Conservation (phyloP, 352 stramenopile genomes). For the Pilasporangium apinafurcum region DNA sequence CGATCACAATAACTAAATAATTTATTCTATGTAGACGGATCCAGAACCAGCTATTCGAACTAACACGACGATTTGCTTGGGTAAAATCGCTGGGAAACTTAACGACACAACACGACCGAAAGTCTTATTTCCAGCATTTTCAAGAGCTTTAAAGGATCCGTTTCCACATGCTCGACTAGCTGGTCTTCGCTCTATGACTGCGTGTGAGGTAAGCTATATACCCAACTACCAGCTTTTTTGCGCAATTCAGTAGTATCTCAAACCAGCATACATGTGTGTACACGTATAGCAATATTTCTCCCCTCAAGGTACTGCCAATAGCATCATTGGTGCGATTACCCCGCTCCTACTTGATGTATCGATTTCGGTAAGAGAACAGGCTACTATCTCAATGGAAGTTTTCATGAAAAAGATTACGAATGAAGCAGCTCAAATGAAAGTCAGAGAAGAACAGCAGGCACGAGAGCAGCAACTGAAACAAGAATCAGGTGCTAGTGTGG, state of each 20-base stretch:
- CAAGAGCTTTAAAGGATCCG: constrained; percentile 72
- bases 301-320: constrained; percentile 56
- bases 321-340: constrained; percentile 68
- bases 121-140: constrained; percentile 87
- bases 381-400: constrained; percentile 58
- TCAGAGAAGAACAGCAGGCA: constrained; percentile 58
- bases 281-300: constrained; percentile 63
- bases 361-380: constrained; percentile 70
- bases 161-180: constrained; percentile 87
- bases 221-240: background rate
- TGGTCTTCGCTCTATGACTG: constrained; percentile 71
- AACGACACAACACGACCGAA: constrained; percentile 84
- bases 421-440: constrained; percentile 75
- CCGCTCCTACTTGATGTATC: constrained; percentile 79
- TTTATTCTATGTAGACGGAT: constrained; percentile 43
- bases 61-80: constrained; percentile 91
- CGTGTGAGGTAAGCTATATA: constrained; percentile 56
- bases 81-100: constrained; percentile 84
- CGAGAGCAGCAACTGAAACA: constrained; percentile 55
- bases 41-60: constrained; percentile 89
- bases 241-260: background rate
- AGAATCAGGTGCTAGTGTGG: constrained; percentile 12
- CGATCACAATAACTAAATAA: background rate
- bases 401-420: constrained; percentile 83
- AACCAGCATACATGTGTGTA: background rate